Conservation (phyloP, 495 filamentous ascomycete species). For the Aspergillus coremiiformis region DNA sequence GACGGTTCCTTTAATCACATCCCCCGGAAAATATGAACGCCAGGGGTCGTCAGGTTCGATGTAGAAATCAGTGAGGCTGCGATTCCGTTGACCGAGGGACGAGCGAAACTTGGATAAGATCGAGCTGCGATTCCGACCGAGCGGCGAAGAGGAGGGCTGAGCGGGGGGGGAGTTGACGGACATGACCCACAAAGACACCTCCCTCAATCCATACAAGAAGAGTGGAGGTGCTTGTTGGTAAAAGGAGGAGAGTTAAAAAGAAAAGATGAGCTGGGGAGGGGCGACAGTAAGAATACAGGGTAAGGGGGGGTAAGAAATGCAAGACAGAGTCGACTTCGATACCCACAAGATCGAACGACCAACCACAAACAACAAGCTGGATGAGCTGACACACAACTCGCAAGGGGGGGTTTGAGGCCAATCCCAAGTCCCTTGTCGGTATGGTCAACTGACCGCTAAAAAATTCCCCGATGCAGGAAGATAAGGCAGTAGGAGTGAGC, state of each 20-base stretch:
- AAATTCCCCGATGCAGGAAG: constrained; percentile 10
- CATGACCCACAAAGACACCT: constrained; percentile 38
- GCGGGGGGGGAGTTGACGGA: constrained; percentile 35
- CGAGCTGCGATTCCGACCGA: constrained; percentile 42
- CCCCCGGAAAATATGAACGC: constrained; percentile 70
- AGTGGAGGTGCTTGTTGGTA: background rate
- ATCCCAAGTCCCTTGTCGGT: background rate
- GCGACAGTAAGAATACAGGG: background rate
- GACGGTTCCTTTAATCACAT: constrained; percentile 64
- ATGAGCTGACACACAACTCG: constrained; percentile 3
- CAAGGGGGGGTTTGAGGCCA: background rate
- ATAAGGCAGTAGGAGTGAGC: background rate
- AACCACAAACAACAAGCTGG: background rate
- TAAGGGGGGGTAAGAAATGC: background rate
- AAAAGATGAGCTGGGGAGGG: background rate
- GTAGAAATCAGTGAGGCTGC: constrained; percentile 75
- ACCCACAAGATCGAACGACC: background rate
- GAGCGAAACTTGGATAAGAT: constrained; percentile 53
- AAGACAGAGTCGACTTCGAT: background rate
- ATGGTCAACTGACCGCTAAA: constrained; percentile 8
- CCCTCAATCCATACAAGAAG: constrained; percentile 36
- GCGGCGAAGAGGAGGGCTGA: constrained; percentile 31
- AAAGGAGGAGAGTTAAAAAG: background rate
- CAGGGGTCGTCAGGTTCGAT: constrained; percentile 73
- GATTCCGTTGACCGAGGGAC: constrained; percentile 57